phyloP scores from a whole-genome alignment of 495 filamentous ascomycete genomes.

The Aspergillus asperescens region DNA sequence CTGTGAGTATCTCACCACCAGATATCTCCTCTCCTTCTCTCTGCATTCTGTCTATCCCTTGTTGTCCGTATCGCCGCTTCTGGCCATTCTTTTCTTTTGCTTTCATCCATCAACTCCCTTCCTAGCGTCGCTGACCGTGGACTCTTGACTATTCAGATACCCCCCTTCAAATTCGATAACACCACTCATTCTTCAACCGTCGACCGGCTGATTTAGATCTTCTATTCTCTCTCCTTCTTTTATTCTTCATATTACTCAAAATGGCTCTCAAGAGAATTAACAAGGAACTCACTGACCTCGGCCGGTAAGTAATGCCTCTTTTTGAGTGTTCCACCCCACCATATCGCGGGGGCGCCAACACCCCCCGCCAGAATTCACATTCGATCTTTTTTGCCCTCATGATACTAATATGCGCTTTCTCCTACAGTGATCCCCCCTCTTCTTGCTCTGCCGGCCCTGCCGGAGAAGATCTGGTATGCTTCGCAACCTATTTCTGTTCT shows the following conservation, averaged over 20 bases:
- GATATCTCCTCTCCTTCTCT: constrained; percentile 7
- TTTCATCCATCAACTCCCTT: not conserved
- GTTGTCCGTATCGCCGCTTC: not conserved
- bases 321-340: constrained; percentile 16
- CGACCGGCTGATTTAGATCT: constrained; percentile 10
- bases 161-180: constrained; percentile 16
- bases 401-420: not conserved
- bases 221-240: constrained; percentile 8
- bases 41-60: not conserved
- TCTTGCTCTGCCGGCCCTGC: constrained; percentile 96
- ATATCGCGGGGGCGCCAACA: constrained; percentile 14
- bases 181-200: constrained; percentile 16
- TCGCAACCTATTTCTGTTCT: constrained; percentile 11
- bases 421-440: constrained; percentile 84
- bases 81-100: not conserved
- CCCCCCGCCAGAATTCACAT: not conserved
- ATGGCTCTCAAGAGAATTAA: constrained; percentile 99
- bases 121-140: constrained; percentile 10
- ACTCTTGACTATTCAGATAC: constrained; percentile 14
- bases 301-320: constrained; percentile 64
- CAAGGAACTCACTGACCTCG: constrained; percentile 99
- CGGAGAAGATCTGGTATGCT: constrained; percentile 92
- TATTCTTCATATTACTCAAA: constrained; percentile 27
- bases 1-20: constrained; percentile 22
- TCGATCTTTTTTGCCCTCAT: not conserved